Base-by-base conservation (phyloP, 2,329 filamentous ascomycete species). In the Xylariaceae sp. region DNA sequence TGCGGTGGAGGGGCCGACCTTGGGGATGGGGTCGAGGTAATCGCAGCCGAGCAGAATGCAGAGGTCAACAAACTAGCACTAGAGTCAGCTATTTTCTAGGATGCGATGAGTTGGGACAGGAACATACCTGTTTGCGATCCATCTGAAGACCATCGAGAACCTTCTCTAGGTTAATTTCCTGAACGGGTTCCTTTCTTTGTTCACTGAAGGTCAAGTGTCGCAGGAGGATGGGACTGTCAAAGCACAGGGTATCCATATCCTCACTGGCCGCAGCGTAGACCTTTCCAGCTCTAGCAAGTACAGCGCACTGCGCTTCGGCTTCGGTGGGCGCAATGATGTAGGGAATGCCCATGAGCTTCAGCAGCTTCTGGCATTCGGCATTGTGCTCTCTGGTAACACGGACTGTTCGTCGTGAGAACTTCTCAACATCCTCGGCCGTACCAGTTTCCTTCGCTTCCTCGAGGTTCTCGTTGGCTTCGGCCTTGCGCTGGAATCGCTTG, bases 221-320 rank as follows among this genome's bases (percentile, higher is more conserved):
- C 64, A 99, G 78, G 51, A 99, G 78, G 60, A 99, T 92, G 0
- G 94, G 94, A 55, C 92, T 83, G 70, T 97, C 87, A 75, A 99
- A 99, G 70, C 93, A 97, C 57, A 99, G 79, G 0, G 94, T 99
- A 72, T 99, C 94, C 94, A 99, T 99, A 76, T 99, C 94, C 76
- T 99, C 94, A 65, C 90, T 96, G 2, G 94, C 94, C 17, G 94
- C 94, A 2, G 92, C 94, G 73, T 95, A 99, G 55, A 99, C 94
- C 77, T 97, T 97, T 44, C 92, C 93, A 4, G 90, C 92, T 62
- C 88, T 82, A 0, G 94, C 94, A 62, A 99, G 80, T 47, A 88
- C 88, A 2, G 94, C 94, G 73, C 94, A 99, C 73, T 99, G 94
- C 1, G 94, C 94, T 78, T 99, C 94, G 3, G 94, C 94, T 75